Evolutionary conservation across 805 yeast genomes (phyloP).

Genomic region (Candida maesae): DNA sequence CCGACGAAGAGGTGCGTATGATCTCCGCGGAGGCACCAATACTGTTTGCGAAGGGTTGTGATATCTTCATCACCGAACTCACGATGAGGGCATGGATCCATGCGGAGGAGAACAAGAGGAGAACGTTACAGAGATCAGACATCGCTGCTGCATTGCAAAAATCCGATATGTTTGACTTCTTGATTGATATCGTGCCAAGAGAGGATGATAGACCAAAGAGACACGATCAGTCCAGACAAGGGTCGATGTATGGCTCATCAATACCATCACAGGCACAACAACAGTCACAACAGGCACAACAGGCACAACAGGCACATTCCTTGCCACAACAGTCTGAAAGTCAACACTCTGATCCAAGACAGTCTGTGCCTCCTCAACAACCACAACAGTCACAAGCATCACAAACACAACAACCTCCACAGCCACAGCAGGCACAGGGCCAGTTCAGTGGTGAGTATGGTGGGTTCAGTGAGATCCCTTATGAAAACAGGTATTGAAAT

Average conservation of each 20-base stretch:
- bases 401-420: neutral
- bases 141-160: slow-evolving; percentile 93
- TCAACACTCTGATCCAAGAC: no score
- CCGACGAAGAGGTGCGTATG: slow-evolving; percentile 96
- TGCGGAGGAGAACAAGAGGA: slow-evolving; percentile 92
- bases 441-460: neutral
- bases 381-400: neutral
- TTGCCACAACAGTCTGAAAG: neutral
- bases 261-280: neutral
- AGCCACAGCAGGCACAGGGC: slow-evolving; percentile 1
- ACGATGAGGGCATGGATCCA: slow-evolving; percentile 99
- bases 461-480: slow-evolving; percentile 2
- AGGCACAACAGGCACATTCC: neutral
- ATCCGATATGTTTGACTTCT: slow-evolving; percentile 95
- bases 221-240: slow-evolving; percentile 11
- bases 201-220: slow-evolving; percentile 49
- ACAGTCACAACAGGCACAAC: neutral
- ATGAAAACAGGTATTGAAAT: slow-evolving; percentile 2
- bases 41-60: slow-evolving; percentile 96
- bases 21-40: slow-evolving; percentile 98
- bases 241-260: slow-evolving; percentile 2
- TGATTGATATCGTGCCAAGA: slow-evolving; percentile 93
- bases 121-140: slow-evolving; percentile 92
- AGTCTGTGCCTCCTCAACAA: no score
- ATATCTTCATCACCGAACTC: slow-evolving; percentile 90